These are phyloP conservation scores for Hura crepitans DNA, from an alignment of 441 rosid species.

Conservation along the genomic window DNA sequence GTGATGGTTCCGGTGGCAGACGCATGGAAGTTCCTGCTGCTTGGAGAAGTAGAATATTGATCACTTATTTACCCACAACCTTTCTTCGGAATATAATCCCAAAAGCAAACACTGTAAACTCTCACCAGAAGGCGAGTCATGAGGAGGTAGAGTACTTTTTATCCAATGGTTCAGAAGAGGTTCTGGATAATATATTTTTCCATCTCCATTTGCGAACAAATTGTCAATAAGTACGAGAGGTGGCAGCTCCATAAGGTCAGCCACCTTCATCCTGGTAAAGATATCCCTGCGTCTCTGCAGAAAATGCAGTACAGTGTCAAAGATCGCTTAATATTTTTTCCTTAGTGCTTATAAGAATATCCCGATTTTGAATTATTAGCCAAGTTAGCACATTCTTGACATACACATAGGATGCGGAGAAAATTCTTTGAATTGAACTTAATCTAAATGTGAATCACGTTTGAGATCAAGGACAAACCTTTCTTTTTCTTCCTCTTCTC, in stretches of 20 bases:
- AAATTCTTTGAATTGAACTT: not conserved
- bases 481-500: constrained; percentile 56
- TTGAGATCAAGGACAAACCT: constrained; percentile 34
- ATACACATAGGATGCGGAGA: not conserved
- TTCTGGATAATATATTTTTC: constrained; percentile 52
- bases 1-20: constrained; percentile 45
- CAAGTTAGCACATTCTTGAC: not conserved
- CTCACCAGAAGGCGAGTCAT: constrained; percentile 61
- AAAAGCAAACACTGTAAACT: constrained; percentile 17
- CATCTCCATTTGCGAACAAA: constrained; percentile 23
- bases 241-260: constrained; percentile 66
- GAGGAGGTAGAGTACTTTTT: constrained; percentile 49
- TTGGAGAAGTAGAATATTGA: constrained; percentile 14
- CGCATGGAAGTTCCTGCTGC: constrained; percentile 53
- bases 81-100: constrained; percentile 20
- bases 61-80: constrained; percentile 14
- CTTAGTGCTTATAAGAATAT: not conserved
- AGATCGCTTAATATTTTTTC: not conserved
- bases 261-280: constrained; percentile 38
- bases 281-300: constrained; percentile 42
- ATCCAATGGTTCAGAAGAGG: constrained; percentile 65
- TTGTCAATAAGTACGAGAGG: constrained; percentile 46
- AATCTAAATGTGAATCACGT: not conserved
- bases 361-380: not conserved
- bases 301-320: not conserved